Evolutionary conservation across 2,329 filamentous ascomycete genomes (phyloP).

Genomic region (Magnaporthiopsis rhizophila): DNA sequence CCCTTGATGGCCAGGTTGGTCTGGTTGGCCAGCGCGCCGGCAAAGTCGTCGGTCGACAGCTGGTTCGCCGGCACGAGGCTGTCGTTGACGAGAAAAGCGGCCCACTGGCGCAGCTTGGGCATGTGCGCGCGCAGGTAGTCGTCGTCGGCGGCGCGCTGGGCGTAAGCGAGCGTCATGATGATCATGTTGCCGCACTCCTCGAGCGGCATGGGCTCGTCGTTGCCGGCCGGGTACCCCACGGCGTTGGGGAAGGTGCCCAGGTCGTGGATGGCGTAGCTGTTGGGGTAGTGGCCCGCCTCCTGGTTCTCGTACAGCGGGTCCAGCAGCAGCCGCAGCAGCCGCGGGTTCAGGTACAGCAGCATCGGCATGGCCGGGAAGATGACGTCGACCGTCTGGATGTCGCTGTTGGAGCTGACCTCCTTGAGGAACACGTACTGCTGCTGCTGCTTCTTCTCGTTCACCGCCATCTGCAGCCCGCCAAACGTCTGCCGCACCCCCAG

Average conservation of each 20-base stretch:
- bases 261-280: conserved; percentile 70
- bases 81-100: conserved; percentile 62
- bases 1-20: conserved; percentile 71
- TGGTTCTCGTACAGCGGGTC: conserved; percentile 75
- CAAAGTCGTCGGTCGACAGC: conserved; percentile 71
- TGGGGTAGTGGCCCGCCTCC: conserved; percentile 72
- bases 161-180: conserved; percentile 55
- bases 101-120: conserved; percentile 63
- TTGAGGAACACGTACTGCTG: conserved; percentile 76
- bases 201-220: conserved; percentile 65
- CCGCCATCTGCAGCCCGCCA: conserved; percentile 63
- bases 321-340: conserved; percentile 67
- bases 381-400: conserved; percentile 80
- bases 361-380: conserved; percentile 79
- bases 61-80: conserved; percentile 63
- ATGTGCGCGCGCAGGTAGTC: conserved; percentile 55
- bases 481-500: conserved; percentile 76
- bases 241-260: conserved; percentile 63
- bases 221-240: conserved; percentile 59
- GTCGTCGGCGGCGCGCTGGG: conserved; percentile 38
- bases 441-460: too few species aligned
- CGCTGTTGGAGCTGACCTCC: conserved; percentile 82
- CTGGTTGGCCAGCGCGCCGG: conserved; percentile 64
- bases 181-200: conserved; percentile 69
- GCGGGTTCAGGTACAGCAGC: conserved; percentile 73